Conservation (phyloP, 441 rosid species). For the Erodium moschatum region DNA sequence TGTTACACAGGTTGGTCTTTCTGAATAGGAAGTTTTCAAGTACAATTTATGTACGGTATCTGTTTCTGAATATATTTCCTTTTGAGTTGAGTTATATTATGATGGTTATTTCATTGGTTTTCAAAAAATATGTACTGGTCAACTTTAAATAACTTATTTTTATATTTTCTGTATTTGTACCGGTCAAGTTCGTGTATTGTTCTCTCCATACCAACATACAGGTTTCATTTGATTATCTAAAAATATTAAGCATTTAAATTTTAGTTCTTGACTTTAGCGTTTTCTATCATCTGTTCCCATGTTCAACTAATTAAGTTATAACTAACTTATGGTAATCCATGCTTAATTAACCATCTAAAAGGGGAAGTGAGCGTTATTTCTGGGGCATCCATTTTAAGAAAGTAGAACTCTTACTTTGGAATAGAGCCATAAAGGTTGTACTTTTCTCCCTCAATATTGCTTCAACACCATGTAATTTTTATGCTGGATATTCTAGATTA, state of each 20-base stretch:
- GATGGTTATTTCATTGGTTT: not conserved
- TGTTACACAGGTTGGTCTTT: constrained; percentile 65
- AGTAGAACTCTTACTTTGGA: not conserved
- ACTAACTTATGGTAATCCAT: not conserved
- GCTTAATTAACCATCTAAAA: not conserved
- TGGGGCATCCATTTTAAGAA: not conserved
- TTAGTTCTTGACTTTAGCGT: not conserved
- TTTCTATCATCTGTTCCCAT: not conserved
- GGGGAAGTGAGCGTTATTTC: not conserved
- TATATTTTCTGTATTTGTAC: not conserved
- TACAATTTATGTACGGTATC: not conserved
- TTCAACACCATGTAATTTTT: not conserved
- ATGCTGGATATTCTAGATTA: not conserved
- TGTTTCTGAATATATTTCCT: not conserved
- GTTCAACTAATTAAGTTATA: not conserved
- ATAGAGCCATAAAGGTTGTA: not conserved
- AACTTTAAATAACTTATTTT: not conserved
- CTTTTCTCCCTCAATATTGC: not conserved
- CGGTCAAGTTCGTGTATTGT: not conserved
- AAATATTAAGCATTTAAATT: not conserved
- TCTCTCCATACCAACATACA: not conserved
- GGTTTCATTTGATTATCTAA: not conserved
- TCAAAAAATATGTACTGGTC: not conserved
- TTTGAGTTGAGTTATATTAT: not conserved
- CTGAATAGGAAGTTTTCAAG: not conserved